A percentile compares a stretch with the other conserved stretches of the same genome.
phyloP scores from a whole-genome alignment of 1,139 yeast species.

The Hansenula sp. region DNA sequence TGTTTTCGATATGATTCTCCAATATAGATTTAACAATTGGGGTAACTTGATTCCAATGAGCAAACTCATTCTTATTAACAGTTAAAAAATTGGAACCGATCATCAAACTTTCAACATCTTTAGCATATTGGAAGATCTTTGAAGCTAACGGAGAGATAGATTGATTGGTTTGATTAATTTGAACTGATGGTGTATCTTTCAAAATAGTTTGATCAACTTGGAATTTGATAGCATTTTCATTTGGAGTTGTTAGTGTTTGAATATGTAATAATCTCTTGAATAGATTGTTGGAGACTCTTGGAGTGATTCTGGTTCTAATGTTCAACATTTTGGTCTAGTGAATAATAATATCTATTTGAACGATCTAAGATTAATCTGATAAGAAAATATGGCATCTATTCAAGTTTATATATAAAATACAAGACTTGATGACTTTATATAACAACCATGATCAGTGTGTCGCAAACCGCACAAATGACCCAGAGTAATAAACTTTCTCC shows the following conservation, averaged over 20 bases:
- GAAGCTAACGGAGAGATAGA: conserved; percentile 85
- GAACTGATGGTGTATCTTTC: conserved; percentile 38
- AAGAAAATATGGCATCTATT: too few species aligned
- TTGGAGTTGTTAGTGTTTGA: conserved; percentile 77
- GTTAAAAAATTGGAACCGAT: conserved; percentile 87
- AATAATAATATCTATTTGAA: too few species aligned
- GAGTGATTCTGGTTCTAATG: not conserved
- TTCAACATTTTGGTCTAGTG: not conserved
- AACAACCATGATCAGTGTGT: not conserved
- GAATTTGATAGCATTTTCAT: conserved; percentile 88
- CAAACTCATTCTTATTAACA: conserved; percentile 61
- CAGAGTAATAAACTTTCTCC: not conserved
- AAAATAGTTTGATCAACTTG: conserved; percentile 19
- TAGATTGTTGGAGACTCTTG: not conserved
- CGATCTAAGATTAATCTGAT: too few species aligned
- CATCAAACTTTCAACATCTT: conserved; percentile 73
- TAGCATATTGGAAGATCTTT: conserved; percentile 64
- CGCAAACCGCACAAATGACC: too few species aligned
- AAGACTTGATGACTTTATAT: not conserved
- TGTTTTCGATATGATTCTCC: conserved; percentile 79
- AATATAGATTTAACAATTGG: conserved; percentile 85
- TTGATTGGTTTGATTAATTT: conserved; percentile 51
- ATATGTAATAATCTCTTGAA: conserved; percentile 27
- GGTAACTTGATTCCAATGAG: conserved; percentile 77
- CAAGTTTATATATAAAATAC: too few species aligned